Conservation (phyloP, 371 early-diverging fungal genomes). For the Haplosporangium sp. region DNA sequence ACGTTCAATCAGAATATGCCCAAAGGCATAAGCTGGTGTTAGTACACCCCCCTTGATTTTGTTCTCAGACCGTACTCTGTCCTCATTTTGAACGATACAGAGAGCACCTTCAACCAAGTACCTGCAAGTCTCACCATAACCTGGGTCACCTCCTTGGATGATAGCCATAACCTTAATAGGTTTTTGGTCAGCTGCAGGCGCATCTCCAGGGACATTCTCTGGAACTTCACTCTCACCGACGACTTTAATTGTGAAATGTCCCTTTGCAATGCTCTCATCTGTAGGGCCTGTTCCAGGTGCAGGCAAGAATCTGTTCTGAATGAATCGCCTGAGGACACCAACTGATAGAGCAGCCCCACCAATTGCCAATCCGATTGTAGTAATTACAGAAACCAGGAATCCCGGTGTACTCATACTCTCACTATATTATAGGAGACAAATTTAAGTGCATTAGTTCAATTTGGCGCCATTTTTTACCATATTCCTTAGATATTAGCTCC, state of each 20-base stretch:
- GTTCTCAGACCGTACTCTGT: constrained; percentile 61
- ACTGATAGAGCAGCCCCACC: constrained; percentile 43
- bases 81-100: constrained; percentile 62
- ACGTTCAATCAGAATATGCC: constrained; percentile 71
- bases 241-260: constrained; percentile 62
- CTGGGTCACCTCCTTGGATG: constrained; percentile 80
- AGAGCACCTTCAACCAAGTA: constrained; percentile 74
- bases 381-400: constrained; percentile 56
- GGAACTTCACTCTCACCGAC: constrained; percentile 60
- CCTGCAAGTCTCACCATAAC: constrained; percentile 79
- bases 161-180: constrained; percentile 64
- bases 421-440: constrained; percentile 22
- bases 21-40: constrained; percentile 81
- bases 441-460: neutral
- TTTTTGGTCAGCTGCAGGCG: constrained; percentile 6
- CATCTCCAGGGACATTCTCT: constrained; percentile 19
- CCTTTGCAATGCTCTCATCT: constrained; percentile 59
- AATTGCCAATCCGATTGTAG: constrained; percentile 53
- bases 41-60: constrained; percentile 72
- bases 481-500: neutral
- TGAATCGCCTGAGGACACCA: constrained; percentile 59
- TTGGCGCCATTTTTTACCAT: neutral
- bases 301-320: constrained; percentile 60
- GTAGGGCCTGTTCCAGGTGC: constrained; percentile 73
- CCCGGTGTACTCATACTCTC: constrained; percentile 67